A percentile compares a stretch with the other conserved stretches of the same genome.
These are phyloP conservation scores for Heterococcus sp. DNA, from an alignment of 108 stramenopile genomes.

Conservation along the genomic window DNA sequence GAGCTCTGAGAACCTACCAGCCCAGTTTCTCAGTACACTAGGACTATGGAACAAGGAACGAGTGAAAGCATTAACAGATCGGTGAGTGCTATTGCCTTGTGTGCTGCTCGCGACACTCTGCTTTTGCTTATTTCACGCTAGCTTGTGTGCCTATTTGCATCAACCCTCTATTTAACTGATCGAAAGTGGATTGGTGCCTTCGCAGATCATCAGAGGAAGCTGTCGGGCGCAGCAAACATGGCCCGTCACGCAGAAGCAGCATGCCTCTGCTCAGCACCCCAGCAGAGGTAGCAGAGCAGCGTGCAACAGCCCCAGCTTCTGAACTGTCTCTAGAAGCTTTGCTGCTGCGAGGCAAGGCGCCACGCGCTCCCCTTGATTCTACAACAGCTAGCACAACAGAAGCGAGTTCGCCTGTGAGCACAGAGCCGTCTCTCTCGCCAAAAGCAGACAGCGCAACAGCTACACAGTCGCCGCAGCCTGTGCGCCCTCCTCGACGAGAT, in stretches of 20 bases:
- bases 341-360: neutral
- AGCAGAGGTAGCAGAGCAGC: neutral
- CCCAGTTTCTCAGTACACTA: neutral
- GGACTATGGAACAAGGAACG: neutral
- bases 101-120: neutral
- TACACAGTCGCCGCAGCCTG: neutral
- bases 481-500: constrained; percentile 22
- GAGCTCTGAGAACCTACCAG: no score
- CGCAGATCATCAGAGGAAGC: neutral
- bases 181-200: neutral
- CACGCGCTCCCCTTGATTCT: neutral
- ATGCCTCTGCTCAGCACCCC: neutral
- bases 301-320: neutral
- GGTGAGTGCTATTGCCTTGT: neutral
- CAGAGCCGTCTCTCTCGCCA: neutral
- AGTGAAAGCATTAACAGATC: neutral
- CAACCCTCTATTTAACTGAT: neutral
- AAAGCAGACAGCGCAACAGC: neutral
- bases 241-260: neutral
- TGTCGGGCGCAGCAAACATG: neutral
- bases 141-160: neutral
- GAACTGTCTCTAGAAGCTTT: neutral
- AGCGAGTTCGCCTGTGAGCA: neutral
- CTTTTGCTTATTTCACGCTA: neutral
- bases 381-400: neutral